Evolutionary conservation across 768 basidiomycete genomes (phyloP).

Genomic region (Lactarius deliciosus): DNA sequence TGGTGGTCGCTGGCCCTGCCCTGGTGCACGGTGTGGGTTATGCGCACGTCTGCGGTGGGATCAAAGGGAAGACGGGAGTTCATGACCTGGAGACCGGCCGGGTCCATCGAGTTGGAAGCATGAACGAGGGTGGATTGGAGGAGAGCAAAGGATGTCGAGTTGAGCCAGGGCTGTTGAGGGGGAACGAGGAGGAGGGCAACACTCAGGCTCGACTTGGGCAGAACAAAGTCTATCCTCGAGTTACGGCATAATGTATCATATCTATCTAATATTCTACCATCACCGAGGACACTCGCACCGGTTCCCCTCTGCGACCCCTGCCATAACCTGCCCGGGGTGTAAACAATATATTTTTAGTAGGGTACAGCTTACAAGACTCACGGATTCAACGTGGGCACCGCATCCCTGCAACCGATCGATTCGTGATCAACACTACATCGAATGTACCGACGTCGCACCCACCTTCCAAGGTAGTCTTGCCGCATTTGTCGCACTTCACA

Average conservation of each 20-base stretch:
- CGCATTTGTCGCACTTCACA: constrained; percentile 32
- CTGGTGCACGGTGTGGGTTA: constrained; percentile 32
- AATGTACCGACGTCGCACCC: neutral
- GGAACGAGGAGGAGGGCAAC: neutral
- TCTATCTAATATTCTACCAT: constrained; percentile 2
- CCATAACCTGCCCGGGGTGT: constrained; percentile 44
- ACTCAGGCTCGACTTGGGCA: too few relatives aligned
- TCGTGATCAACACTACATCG: neutral
- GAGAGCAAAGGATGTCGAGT: neutral
- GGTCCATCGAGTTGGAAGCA: constrained; percentile 26
- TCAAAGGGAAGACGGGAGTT: constrained; percentile 24
- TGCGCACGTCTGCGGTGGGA: constrained; percentile 27
- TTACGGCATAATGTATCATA: constrained; percentile 18
- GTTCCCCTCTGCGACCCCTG: constrained; percentile 49
- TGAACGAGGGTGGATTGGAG: constrained; percentile 12
- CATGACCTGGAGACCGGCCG: constrained; percentile 28
- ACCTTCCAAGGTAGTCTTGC: constrained; percentile 37
- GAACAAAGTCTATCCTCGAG: neutral
- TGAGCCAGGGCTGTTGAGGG: neutral
- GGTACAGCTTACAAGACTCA: constrained; percentile 16
- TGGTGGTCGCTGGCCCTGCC: constrained; percentile 39
- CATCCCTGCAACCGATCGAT: constrained; percentile 26
- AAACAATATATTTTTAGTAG: neutral
- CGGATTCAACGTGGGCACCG: constrained; percentile 29
- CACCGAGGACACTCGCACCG: constrained; percentile 44